Percentiles rank a stretch among this genome's conserved stretches.
These are phyloP conservation scores for Calocybe gangraenosa DNA, from an alignment of 768 basidiomycete species.

Conservation along the genomic window DNA sequence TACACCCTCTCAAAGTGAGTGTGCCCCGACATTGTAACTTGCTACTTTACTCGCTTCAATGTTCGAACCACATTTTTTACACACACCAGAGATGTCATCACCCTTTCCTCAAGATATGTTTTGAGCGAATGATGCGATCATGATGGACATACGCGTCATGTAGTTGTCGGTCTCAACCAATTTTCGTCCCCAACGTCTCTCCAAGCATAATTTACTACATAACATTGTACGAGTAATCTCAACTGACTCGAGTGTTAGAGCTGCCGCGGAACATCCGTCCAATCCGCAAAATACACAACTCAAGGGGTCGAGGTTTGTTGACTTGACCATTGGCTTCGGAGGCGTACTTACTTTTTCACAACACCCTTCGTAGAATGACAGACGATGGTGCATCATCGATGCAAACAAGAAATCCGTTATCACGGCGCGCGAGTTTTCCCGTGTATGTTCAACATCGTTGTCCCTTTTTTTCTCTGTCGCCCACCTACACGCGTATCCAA, in stretches of 20 bases:
- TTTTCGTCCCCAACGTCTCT: too few species aligned
- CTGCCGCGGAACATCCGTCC: constrained; percentile 63
- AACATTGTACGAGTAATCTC: too few species aligned
- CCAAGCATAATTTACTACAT: too few species aligned
- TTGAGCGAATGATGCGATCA: too few species aligned
- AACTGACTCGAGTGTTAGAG: too few species aligned
- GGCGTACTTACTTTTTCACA: too few species aligned
- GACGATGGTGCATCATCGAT: constrained; percentile 68
- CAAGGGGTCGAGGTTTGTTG: constrained; percentile 61
- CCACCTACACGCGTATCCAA: neutral
- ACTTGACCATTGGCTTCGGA: too few species aligned
- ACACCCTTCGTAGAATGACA: constrained; percentile 54
- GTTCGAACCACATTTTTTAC: neutral
- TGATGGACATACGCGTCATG: too few species aligned
- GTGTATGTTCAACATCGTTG: constrained; percentile 33
- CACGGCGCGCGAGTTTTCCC: constrained; percentile 62
- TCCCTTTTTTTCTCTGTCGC: neutral
- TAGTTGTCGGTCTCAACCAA: too few species aligned
- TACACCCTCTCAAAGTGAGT: constrained; percentile 67
- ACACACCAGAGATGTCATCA: too few species aligned
- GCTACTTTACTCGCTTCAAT: neutral
- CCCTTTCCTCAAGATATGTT: too few species aligned
- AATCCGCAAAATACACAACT: constrained; percentile 49
- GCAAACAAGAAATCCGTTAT: constrained; percentile 47
- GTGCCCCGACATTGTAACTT: constrained; percentile 7